Evolutionary conservation across 371 early-diverging fungal genomes (phyloP), one percentile per base, ranked within the genome.

Genomic region (Conidiobolus incongruus): DNA sequence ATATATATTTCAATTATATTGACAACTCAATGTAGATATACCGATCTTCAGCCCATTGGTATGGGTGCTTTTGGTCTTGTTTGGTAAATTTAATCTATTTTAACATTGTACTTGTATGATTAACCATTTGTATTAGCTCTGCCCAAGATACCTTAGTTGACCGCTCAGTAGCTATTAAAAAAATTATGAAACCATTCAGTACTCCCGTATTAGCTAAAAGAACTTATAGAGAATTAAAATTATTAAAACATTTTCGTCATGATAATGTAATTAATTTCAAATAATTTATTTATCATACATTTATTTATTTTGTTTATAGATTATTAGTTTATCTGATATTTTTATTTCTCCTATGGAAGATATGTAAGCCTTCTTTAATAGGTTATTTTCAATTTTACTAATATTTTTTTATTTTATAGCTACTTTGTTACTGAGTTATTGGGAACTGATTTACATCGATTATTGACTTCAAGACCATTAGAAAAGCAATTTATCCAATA

Each of bases 1-100:
- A n/a, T n/a, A n/a, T n/a, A n/a, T n/a, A n/a, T n/a, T n/a, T n/a
- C n/a, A n/a, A n/a, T n/a, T n/a, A n/a, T n/a, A n/a, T n/a, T n/a
- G n/a, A 37, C 20, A 4, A 38, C 15, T 19, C 31, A 48, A 35
- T 32, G 20, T 47, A 80, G 83, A 63, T 91, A 91, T 65, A 72
- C 74, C 23, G 80, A 87, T 60, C 66, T 90, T 44, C 80, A 88
- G 52, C 88, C 91, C 21, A 81, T 93, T 15, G 94, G 94, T 36
- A 85, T 91, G 85, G 94, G 94, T 37, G 88, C 91, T 5, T 93
- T 91, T 59, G 94, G 94, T 48, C 66, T 91, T 12, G 94, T 93
- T 15, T 90, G 89, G 87, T 89, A 71, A 57, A 63, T 49, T n/a
- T n/a, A n/a, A n/a, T n/a, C n/a, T n/a, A n/a, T n/a, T n/a, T n/a